Evolutionary conservation across 345 rosid genomes (phyloP).

Genomic region (Brassica napus): Da-Ae NC_063440.1:27612501-27613000

Average conservation of each 20-base stretch:
- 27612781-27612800: neutral
- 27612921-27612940: too few relatives aligned
- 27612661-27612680: neutral
- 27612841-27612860: neutral
- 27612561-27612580: neutral
- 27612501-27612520: slow-evolving; percentile 4
- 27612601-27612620: neutral
- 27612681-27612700: neutral
- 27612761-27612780: neutral
- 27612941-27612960: neutral
- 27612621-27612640: neutral
- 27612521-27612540: neutral
- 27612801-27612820: neutral
- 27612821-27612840: neutral
- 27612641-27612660: neutral
- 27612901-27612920: too few relatives aligned
- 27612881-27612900: too few relatives aligned
- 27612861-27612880: too few relatives aligned
- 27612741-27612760: neutral
- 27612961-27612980: neutral
- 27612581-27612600: neutral
- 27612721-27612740: neutral
- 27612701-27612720: neutral
- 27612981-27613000: neutral
- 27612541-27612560: too few relatives aligned